Percentiles rank a stretch among this genome's conserved stretches.
Evolutionary conservation across 1,139 yeast genomes (phyloP).

Genomic region (Geotrichum siamense): DNA sequence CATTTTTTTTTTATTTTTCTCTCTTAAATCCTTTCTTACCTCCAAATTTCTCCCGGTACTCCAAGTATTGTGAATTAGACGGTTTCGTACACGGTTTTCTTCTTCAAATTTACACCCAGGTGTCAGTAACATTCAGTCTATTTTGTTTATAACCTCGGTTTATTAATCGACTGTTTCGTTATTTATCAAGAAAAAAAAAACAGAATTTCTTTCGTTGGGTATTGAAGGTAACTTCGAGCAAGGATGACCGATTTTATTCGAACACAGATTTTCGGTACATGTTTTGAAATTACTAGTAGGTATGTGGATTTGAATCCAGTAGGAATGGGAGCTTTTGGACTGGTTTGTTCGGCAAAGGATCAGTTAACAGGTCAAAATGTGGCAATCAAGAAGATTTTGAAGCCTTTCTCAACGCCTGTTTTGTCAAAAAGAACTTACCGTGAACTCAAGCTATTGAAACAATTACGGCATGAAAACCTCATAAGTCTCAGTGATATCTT

Average conservation of each 20-base stretch:
- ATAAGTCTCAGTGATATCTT: conserved; percentile 92
- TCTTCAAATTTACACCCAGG: too few relatives aligned
- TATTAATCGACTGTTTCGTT: too few relatives aligned
- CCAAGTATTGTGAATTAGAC: too few relatives aligned
- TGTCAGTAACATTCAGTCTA: too few relatives aligned
- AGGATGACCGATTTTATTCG: conserved; percentile 33
- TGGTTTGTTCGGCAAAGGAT: conserved; percentile 94
- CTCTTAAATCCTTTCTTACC: too few relatives aligned
- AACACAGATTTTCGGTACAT: conserved; percentile 43
- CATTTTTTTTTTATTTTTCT: too few relatives aligned
- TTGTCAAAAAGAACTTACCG: conserved; percentile 94
- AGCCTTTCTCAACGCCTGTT: conserved; percentile 91
- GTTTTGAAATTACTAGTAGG: conserved; percentile 75
- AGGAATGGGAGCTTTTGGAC: conserved; percentile 98
- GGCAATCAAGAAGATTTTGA: conserved; percentile 96
- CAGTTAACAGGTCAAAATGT: conserved; percentile 86
- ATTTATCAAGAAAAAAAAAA: too few relatives aligned
- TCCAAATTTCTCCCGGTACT: too few relatives aligned
- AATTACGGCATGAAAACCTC: conserved; percentile 87
- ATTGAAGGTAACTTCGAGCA: too few relatives aligned
- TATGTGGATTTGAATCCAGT: conserved; percentile 93
- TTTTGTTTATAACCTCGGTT: too few relatives aligned
- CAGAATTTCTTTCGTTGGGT: too few relatives aligned
- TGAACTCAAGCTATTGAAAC: conserved; percentile 87
- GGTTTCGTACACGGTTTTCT: too few relatives aligned